These are phyloP conservation scores for Erodium texanum DNA, from an alignment of 441 rosid species.

Conservation along the genomic window DNA sequence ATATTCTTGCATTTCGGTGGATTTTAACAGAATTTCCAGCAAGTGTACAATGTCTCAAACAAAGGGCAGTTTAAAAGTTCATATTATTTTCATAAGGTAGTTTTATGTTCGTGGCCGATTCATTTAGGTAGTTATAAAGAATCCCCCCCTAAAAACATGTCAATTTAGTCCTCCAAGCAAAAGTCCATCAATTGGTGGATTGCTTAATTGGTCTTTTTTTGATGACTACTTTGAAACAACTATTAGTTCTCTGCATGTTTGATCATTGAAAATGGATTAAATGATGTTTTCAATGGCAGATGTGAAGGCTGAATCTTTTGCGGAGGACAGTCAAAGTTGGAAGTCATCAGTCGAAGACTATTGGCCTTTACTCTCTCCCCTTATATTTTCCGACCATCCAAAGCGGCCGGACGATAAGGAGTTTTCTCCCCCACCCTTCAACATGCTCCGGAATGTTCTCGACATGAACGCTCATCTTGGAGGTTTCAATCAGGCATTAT, in stretches of 20 bases:
- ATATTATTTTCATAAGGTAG: too few relatives aligned
- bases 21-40: too few relatives aligned
- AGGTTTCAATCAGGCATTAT: slow-evolving; percentile 73
- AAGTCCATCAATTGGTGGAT: too few relatives aligned
- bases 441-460: slow-evolving; percentile 88
- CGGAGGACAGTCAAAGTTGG: slow-evolving; percentile 63
- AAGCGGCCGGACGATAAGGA: slow-evolving; percentile 98
- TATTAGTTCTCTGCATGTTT: neutral
- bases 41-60: too few relatives aligned
- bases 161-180: too few relatives aligned
- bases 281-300: slow-evolving; percentile 32
- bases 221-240: neutral
- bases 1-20: too few relatives aligned
- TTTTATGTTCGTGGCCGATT: too few relatives aligned
- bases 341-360: slow-evolving; percentile 50
- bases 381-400: slow-evolving; percentile 98
- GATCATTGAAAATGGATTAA: neutral
- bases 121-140: too few relatives aligned
- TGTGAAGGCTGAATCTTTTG: slow-evolving; percentile 48
- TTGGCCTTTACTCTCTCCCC: slow-evolving; percentile 94
- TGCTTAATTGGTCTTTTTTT: too few relatives aligned
- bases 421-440: slow-evolving; percentile 80
- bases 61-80: too few relatives aligned
- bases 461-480: slow-evolving; percentile 97
- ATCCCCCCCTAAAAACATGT: too few relatives aligned